Percentiles rank a stretch among this genome's conserved stretches.
These are phyloP conservation scores for Phanerochaete carnosa DNA, from an alignment of 768 basidiomycete species.

Conservation along the genomic window DNA sequence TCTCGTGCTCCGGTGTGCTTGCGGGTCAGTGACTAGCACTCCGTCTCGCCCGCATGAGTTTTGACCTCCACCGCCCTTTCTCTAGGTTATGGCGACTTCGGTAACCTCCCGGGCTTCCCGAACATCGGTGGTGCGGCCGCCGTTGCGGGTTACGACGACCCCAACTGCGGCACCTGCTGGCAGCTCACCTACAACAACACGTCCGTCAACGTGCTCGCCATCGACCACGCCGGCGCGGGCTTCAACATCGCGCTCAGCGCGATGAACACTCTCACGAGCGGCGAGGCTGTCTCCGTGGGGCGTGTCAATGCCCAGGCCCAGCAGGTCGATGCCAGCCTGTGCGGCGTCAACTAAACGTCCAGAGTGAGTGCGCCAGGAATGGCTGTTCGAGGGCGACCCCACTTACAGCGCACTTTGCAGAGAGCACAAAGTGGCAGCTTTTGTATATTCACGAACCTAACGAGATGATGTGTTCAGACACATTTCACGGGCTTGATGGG, in stretches of 20 bases:
- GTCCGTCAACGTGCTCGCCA: slow-evolving; percentile 46
- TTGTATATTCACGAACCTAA: neutral
- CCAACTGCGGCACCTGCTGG: slow-evolving; percentile 61
- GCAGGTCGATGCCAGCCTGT: slow-evolving; percentile 25
- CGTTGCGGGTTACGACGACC: slow-evolving; percentile 48
- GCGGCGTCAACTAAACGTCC: slow-evolving; percentile 6
- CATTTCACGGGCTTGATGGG: neutral
- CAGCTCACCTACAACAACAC: slow-evolving; percentile 44
- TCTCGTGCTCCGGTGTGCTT: slow-evolving; percentile 52
- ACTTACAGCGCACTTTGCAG: neutral
- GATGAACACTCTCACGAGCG: slow-evolving; percentile 27
- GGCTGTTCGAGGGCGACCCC: neutral
- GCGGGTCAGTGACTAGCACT: too few species aligned
- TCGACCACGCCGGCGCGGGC: slow-evolving; percentile 43
- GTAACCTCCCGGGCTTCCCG: slow-evolving; percentile 54
- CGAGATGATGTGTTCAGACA: neutral
- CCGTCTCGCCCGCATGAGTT: too few species aligned
- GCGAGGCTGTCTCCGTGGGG: slow-evolving; percentile 21
- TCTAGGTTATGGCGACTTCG: slow-evolving; percentile 48
- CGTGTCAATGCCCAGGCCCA: slow-evolving; percentile 22
- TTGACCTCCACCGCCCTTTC: too few species aligned
- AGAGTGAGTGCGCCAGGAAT: neutral
- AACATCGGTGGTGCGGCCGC: slow-evolving; percentile 54
- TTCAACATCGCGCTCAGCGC: slow-evolving; percentile 36
- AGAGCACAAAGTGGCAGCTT: neutral